These are phyloP conservation scores for Xylaria telfairii DNA, from an alignment of 495 filamentous ascomycete species.

Conservation along the genomic window DNA sequence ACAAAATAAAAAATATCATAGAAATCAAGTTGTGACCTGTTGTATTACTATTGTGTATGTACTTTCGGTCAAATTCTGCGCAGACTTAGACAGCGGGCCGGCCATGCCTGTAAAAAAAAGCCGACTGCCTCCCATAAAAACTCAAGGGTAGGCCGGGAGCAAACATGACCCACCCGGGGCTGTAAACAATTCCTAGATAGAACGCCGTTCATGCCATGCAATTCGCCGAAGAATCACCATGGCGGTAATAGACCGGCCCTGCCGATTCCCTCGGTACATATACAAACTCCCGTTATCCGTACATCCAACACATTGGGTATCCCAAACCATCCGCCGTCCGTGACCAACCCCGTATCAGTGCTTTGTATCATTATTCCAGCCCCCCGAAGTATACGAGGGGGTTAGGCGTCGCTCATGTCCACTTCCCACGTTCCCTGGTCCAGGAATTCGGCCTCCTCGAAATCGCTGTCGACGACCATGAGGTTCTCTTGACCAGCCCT, in stretches of 20 bases:
- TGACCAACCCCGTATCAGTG: not conserved
- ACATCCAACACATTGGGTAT: conserved; percentile 7
- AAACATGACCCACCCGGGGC: not conserved
- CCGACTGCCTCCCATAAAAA: not conserved
- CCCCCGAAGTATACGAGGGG: not conserved
- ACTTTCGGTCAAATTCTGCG: not conserved
- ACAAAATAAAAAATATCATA: not conserved
- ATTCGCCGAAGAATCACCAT: not conserved
- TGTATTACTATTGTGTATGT: conserved; percentile 1
- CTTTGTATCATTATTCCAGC: not conserved
- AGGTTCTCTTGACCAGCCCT: conserved; percentile 48
- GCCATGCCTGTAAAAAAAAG: too few relatives aligned
- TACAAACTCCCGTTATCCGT: conserved; percentile 12
- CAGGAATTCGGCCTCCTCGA: conserved; percentile 60
- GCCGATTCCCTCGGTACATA: not conserved
- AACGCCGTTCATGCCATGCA: conserved; percentile 15
- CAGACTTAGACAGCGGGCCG: not conserved
- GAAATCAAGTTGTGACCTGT: not conserved
- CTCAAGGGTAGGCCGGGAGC: not conserved
- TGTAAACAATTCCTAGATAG: not conserved
- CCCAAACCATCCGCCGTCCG: not conserved
- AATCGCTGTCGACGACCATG: conserved; percentile 50
- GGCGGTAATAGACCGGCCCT: not conserved
- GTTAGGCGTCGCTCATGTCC: conserved; percentile 38
- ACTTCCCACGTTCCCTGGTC: conserved; percentile 43